Evolutionary conservation across 306 rosid species (phyloP), one percentile per base, ranked within the genome.

Genomic region (Casuarina equisetifolia): DNA sequence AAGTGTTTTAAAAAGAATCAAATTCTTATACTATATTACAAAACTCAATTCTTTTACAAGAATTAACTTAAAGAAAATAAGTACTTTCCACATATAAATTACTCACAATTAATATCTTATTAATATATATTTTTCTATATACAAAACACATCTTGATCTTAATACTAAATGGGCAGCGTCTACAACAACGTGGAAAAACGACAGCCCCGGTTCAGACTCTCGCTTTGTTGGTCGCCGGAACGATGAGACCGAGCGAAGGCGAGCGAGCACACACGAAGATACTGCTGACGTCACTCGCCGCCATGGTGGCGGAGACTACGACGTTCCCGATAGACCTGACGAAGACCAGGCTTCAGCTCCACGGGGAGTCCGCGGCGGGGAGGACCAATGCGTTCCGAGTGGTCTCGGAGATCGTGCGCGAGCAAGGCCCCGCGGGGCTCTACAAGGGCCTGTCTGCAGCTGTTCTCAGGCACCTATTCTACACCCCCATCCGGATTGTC

Each of bases 391-490:
- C 87, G 43, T 84, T 91, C 79, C 83, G 80, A 62, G 85, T 95
- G 42, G 90, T 92, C 52, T 38, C 86, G 4, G 81, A 71, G 50
- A 92, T 92, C 77, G 66, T 90, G 36, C 82, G 84, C 13, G 73
- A 82, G 76, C 92, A 92, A 85, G 95, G 97, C 46, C 79, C 88
- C 46, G 70, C 82, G 7, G 91, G 90, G 63, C 91, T 94, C 52
- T 94, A 94, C 86, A 89, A 80, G 82, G 98, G 97, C 54, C 67
- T 90, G 84, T 90, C 93, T 70, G 97, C 97, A 12, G 98, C 97
- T 70, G 84, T 89, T 79, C 55, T 88, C 44, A 80, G 98, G 76
- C 97, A 92, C 80, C 73, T 90, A 19, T 81, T 94, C 79, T 92
- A 94, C 80, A 90, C 97, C 3, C 97, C 98, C 17, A 73, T 87